Evolutionary conservation across 208 protist species (phyloP).

Genomic region (Leptomonas pyrrhocoris): DNA sequence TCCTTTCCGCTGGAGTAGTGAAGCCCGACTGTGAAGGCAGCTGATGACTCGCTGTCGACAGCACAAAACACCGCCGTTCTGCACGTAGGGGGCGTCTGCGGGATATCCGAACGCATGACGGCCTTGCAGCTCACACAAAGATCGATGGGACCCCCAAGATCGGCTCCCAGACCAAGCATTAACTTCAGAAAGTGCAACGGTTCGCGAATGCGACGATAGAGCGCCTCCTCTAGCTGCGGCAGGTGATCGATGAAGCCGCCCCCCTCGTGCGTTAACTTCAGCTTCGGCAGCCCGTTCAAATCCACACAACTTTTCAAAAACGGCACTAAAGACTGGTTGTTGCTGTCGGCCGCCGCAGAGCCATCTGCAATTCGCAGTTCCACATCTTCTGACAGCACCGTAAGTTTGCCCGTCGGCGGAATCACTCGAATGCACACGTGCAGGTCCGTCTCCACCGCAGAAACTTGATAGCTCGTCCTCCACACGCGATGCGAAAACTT

Average conservation of each 20-base stretch:
- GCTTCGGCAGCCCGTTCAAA: constrained; percentile 33
- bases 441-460: constrained; percentile 32
- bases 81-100: background rate
- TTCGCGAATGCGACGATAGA: constrained; percentile 38
- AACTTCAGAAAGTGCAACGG: constrained; percentile 58
- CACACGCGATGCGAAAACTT: constrained; percentile 34
- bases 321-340: constrained; percentile 10
- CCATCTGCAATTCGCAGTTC: constrained; percentile 29
- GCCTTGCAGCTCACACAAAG: constrained; percentile 28
- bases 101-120: background rate
- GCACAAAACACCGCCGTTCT: constrained; percentile 46
- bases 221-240: constrained; percentile 38
- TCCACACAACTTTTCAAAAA: constrained; percentile 47
- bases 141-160: constrained; percentile 47
- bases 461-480: constrained; percentile 17
- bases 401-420: constrained; percentile 4
- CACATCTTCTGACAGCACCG: constrained; percentile 34
- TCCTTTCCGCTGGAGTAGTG: constrained; percentile 49
- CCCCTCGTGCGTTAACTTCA: constrained; percentile 19
- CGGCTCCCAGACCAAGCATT: constrained; percentile 27
- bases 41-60: constrained; percentile 35
- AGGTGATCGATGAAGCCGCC: constrained; percentile 43
- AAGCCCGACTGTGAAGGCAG: constrained; percentile 48
- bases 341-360: background rate
- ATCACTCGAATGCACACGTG: constrained; percentile 18